phyloP scores from a whole-genome alignment of 208 protist genomes.

The Trypanosomatidae sp. region DNA sequence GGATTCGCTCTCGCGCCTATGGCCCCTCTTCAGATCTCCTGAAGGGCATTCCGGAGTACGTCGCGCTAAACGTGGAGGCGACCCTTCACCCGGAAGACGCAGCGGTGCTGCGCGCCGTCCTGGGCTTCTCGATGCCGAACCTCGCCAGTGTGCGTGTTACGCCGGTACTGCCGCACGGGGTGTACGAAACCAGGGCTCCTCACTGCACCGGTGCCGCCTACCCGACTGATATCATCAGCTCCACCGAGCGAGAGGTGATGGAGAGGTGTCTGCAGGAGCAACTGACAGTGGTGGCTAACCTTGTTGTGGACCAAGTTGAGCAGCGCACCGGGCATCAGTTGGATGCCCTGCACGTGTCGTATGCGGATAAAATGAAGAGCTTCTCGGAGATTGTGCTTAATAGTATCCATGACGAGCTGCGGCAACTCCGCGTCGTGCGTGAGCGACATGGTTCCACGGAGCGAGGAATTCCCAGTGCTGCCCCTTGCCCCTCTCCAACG shows the following conservation, averaged over 20 bases:
- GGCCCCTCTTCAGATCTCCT: constrained; percentile 74
- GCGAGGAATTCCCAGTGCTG: not conserved
- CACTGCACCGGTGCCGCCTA: not conserved
- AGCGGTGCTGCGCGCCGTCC: constrained; percentile 62
- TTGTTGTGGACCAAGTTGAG: constrained; percentile 47
- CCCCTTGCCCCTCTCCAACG: not conserved
- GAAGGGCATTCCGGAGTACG: constrained; percentile 42
- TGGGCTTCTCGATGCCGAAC: constrained; percentile 55
- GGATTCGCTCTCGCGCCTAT: constrained; percentile 68
- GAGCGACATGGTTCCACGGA: not conserved
- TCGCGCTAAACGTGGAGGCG: constrained; percentile 49
- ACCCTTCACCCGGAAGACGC: constrained; percentile 75
- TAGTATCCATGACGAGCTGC: constrained; percentile 49
- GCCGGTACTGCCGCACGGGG: constrained; percentile 20
- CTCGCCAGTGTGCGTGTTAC: constrained; percentile 50
- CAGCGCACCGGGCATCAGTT: constrained; percentile 35
- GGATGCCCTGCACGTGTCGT: constrained; percentile 30
- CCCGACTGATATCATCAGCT: constrained; percentile 9
- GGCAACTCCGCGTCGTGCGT: constrained; percentile 18
- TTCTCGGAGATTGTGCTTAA: constrained; percentile 51
- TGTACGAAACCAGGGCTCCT: constrained; percentile 11
- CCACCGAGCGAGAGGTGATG: constrained; percentile 39
- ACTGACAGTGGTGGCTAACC: constrained; percentile 60
- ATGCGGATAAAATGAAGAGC: constrained; percentile 32
- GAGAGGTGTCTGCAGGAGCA: constrained; percentile 52